These are phyloP conservation scores for Gnomoniopsis sp. DNA, from an alignment of 2,329 filamentous ascomycete genomes.

Conservation along the genomic window DNA sequence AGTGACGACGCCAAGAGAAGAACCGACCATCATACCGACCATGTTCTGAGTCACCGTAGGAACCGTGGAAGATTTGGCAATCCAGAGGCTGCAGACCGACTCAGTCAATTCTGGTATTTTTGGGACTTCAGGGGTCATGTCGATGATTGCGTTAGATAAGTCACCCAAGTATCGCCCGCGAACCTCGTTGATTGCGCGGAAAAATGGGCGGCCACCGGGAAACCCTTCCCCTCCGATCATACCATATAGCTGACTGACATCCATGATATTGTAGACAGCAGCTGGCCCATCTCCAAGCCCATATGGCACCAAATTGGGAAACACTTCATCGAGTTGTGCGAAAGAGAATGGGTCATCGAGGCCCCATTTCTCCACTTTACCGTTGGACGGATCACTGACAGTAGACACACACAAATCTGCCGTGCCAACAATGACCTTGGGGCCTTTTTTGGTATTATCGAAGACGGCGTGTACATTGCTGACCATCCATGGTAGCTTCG, in stretches of 20 bases:
- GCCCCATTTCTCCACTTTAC: slow-evolving; percentile 79
- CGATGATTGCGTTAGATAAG: slow-evolving; percentile 54
- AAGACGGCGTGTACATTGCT: slow-evolving; percentile 80
- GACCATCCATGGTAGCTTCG: slow-evolving; percentile 74
- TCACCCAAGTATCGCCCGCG: slow-evolving; percentile 69
- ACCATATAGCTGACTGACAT: slow-evolving; percentile 82
- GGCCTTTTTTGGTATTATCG: slow-evolving; percentile 66
- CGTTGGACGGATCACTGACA: slow-evolving; percentile 73
- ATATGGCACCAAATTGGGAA: slow-evolving; percentile 69
- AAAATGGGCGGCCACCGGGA: slow-evolving; percentile 78
- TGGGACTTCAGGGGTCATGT: slow-evolving; percentile 71
- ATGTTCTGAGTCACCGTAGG: slow-evolving; percentile 71
- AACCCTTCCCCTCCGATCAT: slow-evolving; percentile 83
- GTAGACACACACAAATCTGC: slow-evolving; percentile 76
- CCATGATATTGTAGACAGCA: slow-evolving; percentile 81
- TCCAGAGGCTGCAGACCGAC: slow-evolving; percentile 78
- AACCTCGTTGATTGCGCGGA: slow-evolving; percentile 69
- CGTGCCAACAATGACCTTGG: slow-evolving; percentile 79
- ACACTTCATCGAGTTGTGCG: slow-evolving; percentile 73
- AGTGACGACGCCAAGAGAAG: slow-evolving; percentile 77
- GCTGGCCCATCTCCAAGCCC: slow-evolving; percentile 77
- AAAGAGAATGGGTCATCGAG: slow-evolving; percentile 71
- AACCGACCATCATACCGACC: slow-evolving; percentile 79
- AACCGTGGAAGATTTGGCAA: slow-evolving; percentile 76
- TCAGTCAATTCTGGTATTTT: slow-evolving; percentile 67